phyloP scores from a whole-genome alignment of 495 filamentous ascomycete genomes.

The Astrothelium subdiscretum region DNA sequence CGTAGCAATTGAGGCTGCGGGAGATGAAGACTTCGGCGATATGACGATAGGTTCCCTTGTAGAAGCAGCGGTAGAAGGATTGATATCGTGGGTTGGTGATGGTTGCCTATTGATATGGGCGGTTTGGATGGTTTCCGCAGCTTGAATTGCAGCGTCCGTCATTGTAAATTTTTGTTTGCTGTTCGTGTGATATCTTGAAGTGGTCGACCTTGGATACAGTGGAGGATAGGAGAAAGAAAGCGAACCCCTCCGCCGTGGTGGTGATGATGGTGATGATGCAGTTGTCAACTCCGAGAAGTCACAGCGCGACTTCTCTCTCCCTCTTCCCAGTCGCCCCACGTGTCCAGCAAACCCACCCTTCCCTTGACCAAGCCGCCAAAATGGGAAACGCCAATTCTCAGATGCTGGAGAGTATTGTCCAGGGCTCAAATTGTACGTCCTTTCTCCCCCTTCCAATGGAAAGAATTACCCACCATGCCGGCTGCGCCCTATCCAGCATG shows the following conservation, averaged over 20 bases:
- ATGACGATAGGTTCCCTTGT: slow-evolving; percentile 23
- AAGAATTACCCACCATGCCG: no score
- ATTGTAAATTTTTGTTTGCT: slow-evolving; percentile 6
- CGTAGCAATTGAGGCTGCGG: slow-evolving; percentile 19
- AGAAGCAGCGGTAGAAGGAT: slow-evolving; percentile 58
- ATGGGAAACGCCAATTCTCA: slow-evolving; percentile 77
- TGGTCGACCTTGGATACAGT: no score
- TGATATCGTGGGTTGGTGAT: slow-evolving; percentile 61
- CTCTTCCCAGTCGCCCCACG: background rate
- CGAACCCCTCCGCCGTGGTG: no score
- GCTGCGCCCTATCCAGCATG: no score
- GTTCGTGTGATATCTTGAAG: background rate
- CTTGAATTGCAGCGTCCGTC: slow-evolving; percentile 39
- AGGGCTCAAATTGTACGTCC: slow-evolving; percentile 81
- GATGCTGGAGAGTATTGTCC: slow-evolving; percentile 90
- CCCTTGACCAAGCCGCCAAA: slow-evolving; percentile 13
- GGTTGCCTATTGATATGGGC: slow-evolving; percentile 61
- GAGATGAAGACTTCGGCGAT: slow-evolving; percentile 12
- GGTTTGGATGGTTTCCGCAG: slow-evolving; percentile 67
- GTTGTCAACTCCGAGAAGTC: background rate
- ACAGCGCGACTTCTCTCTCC: no score
- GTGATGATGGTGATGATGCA: background rate
- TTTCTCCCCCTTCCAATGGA: no score
- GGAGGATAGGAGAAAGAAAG: no score
- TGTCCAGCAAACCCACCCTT: slow-evolving; percentile 1